Percentiles rank a stretch among this genome's conserved stretches.
Evolutionary conservation across 306 rosid species (phyloP).

Genomic region (Mucuna pruriens): DNA sequence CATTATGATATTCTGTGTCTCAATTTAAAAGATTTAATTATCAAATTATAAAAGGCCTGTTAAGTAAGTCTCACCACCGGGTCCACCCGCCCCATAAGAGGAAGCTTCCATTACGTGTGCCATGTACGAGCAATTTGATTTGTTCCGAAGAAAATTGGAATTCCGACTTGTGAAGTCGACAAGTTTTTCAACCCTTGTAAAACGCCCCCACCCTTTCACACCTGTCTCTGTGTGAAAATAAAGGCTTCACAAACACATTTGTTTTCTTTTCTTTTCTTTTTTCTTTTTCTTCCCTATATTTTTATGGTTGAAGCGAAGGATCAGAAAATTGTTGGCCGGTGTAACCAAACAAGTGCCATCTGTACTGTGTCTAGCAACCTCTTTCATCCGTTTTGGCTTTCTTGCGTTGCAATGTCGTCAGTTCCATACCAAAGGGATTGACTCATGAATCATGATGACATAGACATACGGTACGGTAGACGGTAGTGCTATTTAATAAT

Average conservation of each 20-base stretch:
- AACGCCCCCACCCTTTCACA: slow-evolving; percentile 41
- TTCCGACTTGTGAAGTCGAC: not conserved
- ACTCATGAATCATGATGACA: not conserved
- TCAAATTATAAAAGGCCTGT: not conserved
- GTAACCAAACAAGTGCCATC: slow-evolving; percentile 39
- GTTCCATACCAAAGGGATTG: not conserved
- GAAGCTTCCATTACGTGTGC: slow-evolving; percentile 56
- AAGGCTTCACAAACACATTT: slow-evolving; percentile 8
- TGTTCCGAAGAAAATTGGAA: not conserved
- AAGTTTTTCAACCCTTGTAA: slow-evolving; percentile 8
- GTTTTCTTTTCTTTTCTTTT: no score
- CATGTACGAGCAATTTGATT: slow-evolving; percentile 29
- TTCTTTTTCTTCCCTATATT: not conserved
- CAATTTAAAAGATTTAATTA: not conserved
- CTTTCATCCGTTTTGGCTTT: not conserved
- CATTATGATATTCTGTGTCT: not conserved
- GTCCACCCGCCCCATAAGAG: not conserved
- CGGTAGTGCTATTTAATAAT: not conserved
- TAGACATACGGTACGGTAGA: slow-evolving; percentile 30
- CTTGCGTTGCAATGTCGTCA: slow-evolving; percentile 10
- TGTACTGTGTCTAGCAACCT: not conserved
- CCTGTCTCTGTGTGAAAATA: slow-evolving; percentile 11
- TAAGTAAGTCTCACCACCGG: not conserved
- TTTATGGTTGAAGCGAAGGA: slow-evolving; percentile 29
- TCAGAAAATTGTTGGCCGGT: slow-evolving; percentile 35